Percentiles rank a stretch among this genome's conserved stretches.
phyloP scores from a whole-genome alignment of 306 rosid species.

The Vigna angularis region DNA sequence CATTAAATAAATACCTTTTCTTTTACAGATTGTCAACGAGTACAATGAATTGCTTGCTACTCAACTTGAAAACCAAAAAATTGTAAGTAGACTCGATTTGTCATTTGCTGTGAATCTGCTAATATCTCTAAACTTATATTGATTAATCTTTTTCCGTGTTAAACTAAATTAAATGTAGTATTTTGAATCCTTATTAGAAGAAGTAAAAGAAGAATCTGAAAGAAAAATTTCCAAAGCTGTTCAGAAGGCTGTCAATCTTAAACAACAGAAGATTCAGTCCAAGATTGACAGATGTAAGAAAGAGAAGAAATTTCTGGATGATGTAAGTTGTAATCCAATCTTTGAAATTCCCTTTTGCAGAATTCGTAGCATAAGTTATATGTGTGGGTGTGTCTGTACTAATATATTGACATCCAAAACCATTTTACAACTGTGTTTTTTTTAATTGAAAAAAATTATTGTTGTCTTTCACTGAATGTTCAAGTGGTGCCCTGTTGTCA shows the following conservation, averaged over 20 bases:
- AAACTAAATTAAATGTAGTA: conserved; percentile 58
- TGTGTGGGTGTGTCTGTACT: too few relatives aligned
- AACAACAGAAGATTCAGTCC: conserved; percentile 79
- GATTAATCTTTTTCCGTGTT: conserved; percentile 29
- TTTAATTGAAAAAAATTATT: too few relatives aligned
- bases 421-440: too few relatives aligned
- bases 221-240: conserved; percentile 70
- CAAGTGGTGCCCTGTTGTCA: too few relatives aligned
- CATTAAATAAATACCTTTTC: conserved; percentile 25
- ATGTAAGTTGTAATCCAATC: conserved; percentile 55
- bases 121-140: not conserved
- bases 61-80: conserved; percentile 94
- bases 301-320: conserved; percentile 87
- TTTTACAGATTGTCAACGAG: conserved; percentile 81
- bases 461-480: too few relatives aligned
- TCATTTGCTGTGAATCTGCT: conserved; percentile 29
- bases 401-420: too few relatives aligned
- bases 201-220: conserved; percentile 85
- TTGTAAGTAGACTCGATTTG: conserved; percentile 54
- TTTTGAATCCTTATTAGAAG: conserved; percentile 88
- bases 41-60: conserved; percentile 89
- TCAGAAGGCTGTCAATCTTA: conserved; percentile 71
- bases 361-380: not conserved
- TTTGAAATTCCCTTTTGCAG: conserved; percentile 11
- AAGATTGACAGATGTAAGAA: conserved; percentile 78